Evolutionary conservation across 345 rosid species (phyloP).

Genomic region (Linum tenue): DNA sequence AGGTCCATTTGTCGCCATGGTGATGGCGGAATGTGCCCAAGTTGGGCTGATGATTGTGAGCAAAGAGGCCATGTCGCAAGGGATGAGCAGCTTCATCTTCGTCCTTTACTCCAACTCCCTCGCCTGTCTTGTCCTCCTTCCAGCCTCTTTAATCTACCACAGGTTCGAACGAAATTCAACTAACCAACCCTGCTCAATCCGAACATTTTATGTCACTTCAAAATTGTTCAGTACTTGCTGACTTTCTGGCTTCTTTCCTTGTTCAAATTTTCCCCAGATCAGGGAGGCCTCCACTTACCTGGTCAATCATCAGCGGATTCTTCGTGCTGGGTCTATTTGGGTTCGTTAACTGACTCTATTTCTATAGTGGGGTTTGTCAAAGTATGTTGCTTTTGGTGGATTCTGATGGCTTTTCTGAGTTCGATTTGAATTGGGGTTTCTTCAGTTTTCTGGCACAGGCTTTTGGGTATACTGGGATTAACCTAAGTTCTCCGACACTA

Average conservation of each 20-base stretch:
- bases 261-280: slow-evolving; percentile 24
- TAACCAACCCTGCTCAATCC: neutral
- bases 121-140: slow-evolving; percentile 50
- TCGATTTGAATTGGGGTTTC: slow-evolving; percentile 12
- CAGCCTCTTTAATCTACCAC: slow-evolving; percentile 39
- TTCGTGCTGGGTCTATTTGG: slow-evolving; percentile 50
- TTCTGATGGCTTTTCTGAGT: slow-evolving; percentile 2
- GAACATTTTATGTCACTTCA: neutral
- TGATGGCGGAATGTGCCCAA: slow-evolving; percentile 52
- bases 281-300: slow-evolving; percentile 39
- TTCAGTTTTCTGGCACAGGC: slow-evolving; percentile 25
- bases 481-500: slow-evolving; percentile 47
- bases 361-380: neutral
- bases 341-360: slow-evolving; percentile 15
- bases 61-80: slow-evolving; percentile 47
- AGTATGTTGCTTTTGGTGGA: neutral
- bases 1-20: slow-evolving; percentile 38
- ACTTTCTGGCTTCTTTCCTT: neutral
- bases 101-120: slow-evolving; percentile 52
- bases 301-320: slow-evolving; percentile 30
- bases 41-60: slow-evolving; percentile 43
- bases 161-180: slow-evolving; percentile 14
- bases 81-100: slow-evolving; percentile 43
- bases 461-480: slow-evolving; percentile 40
- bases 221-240: neutral